These are phyloP conservation scores for Linnemannia elongata DNA, from an alignment of 192 early-diverging fungal genomes.

Conservation along the genomic window DNA sequence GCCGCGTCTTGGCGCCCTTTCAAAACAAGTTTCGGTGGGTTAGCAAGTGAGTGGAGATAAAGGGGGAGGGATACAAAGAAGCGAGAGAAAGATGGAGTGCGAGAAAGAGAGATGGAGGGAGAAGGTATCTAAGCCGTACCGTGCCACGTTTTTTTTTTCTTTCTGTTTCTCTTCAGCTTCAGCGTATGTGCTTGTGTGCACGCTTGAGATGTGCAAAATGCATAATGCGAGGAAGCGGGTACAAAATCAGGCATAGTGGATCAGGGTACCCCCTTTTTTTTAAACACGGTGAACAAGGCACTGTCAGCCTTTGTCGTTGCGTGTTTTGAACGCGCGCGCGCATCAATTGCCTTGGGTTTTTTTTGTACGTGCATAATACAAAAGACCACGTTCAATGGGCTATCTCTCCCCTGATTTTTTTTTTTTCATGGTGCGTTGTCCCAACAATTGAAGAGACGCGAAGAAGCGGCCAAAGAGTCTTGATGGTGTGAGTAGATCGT, in stretches of 20 bases:
- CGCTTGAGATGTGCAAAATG: too few species aligned
- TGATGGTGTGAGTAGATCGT: background rate
- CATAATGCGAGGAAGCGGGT: too few species aligned
- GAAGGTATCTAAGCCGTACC: background rate
- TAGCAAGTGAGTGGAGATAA: background rate
- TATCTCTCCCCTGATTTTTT: background rate
- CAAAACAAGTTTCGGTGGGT: background rate
- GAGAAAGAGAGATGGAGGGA: background rate
- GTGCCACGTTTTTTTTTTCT: background rate
- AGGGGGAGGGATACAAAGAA: background rate
- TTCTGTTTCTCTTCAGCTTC: background rate
- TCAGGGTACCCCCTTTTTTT: too few species aligned
- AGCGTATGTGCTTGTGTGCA: too few species aligned
- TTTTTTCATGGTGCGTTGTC: background rate
- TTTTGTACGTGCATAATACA: background rate
- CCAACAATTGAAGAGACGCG: background rate
- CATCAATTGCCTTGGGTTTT: background rate
- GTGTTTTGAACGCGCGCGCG: too few species aligned
- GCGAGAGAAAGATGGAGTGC: background rate
- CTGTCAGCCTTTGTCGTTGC: too few species aligned
- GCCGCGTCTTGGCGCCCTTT: background rate
- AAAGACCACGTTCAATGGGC: background rate
- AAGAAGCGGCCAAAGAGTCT: background rate
- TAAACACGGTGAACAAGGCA: too few species aligned
- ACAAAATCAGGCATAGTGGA: too few species aligned